A percentile compares a stretch with the other conserved stretches of the same genome.
phyloP scores from a whole-genome alignment of 192 early-diverging fungal species.

The Pecoramyces ruminantium region DNA sequence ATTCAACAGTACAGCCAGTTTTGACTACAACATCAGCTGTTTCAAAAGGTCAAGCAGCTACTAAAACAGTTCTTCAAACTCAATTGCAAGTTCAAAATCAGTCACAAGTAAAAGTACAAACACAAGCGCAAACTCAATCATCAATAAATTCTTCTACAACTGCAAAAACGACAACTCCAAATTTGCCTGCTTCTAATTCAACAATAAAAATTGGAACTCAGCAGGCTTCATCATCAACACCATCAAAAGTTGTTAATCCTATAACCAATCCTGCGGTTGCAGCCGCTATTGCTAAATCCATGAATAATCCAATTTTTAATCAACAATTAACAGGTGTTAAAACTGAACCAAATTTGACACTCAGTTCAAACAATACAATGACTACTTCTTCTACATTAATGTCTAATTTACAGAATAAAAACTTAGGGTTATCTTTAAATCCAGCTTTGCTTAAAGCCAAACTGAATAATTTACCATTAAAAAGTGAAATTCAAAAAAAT shows the following conservation, averaged over 20 bases:
- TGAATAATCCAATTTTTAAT: neutral
- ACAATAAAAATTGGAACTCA: neutral
- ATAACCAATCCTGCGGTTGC: neutral
- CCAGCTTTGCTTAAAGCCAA: neutral
- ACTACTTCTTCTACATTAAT: neutral
- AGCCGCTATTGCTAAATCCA: neutral
- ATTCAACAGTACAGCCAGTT: too few species aligned
- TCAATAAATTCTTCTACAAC: too few species aligned
- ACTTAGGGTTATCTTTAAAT: neutral
- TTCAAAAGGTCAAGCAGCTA: too few species aligned
- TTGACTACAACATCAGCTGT: too few species aligned
- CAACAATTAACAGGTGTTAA: neutral
- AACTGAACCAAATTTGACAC: neutral
- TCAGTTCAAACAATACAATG: neutral
- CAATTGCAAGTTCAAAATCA: too few species aligned
- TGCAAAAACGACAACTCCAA: neutral
- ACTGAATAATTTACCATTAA: neutral
- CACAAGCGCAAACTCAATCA: too few species aligned
- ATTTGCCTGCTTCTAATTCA: neutral
- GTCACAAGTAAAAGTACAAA: too few species aligned
- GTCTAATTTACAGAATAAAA: neutral
- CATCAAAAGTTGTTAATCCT: neutral
- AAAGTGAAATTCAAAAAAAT: neutral
- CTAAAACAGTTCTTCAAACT: too few species aligned
- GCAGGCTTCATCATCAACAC: neutral